Base-by-base conservation (phyloP, 2,329 filamentous ascomycete species). In the Curvularia verruculosa region DNA sequence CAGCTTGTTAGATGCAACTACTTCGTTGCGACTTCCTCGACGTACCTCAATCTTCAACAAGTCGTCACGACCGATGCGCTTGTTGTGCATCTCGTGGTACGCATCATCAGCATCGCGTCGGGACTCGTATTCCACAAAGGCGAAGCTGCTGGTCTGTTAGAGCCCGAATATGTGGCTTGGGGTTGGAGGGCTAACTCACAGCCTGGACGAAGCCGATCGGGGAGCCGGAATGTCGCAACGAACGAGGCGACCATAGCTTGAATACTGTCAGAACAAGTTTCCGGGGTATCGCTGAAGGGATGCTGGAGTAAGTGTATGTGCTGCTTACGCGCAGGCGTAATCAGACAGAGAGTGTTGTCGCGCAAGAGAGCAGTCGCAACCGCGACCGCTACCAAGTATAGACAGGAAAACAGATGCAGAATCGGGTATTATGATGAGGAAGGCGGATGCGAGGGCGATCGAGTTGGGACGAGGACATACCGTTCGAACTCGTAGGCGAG, bases 401-500 rank as follows among this genome's bases (percentile, higher is more conserved):
- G 36, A 47, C 24, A 31, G 51, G 51, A 29, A 61, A 36, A 40
- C 37, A 36, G 65, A 40, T 58, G 54, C 19, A 62, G 39, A 55
- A 52, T 56, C 50, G 54, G n/a, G 54, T 56, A 44, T 31, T 57
- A 56, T 15, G 65, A 56, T 15, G 65, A 63, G 57, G 62, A 71
- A 64, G 61, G 66, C 69, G 58, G 69, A 71, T 45, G 65, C 61
- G 60, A 61, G 58, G 68, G 66, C 71, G 73, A 67, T 72, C 60
- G 68, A 31, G 71, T 34, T 52, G 58, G 58, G 60, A 70, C 71
- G 74, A 75, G 71, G 85, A 96, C 93, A 87, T 96, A 97, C 92
- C 94, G 92, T 93, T 98, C 94, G 90, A 98, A 98, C 86, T 98
- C 94, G 90, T 96, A 97, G 84, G 94, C 92, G 80, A 98, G 91